These are phyloP conservation scores for Mycena latifolia DNA, from an alignment of 768 basidiomycete genomes.

Conservation along the genomic window DNA sequence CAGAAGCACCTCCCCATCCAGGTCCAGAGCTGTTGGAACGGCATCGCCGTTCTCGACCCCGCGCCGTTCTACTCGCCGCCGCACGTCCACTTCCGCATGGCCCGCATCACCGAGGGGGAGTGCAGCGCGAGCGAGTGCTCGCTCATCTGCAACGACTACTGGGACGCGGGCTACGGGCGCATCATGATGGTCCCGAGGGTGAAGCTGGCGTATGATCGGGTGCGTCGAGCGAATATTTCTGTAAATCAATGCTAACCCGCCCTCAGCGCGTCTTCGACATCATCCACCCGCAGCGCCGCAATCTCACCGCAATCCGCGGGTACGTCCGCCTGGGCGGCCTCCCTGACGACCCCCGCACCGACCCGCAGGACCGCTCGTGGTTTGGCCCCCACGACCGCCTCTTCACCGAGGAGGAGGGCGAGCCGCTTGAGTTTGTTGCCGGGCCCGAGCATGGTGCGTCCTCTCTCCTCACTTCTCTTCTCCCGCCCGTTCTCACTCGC, in stretches of 20 bases:
- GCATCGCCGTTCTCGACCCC: constrained; percentile 94
- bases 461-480: constrained; percentile 33
- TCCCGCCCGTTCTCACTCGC: background rate
- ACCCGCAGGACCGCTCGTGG: constrained; percentile 98
- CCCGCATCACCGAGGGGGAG: constrained; percentile 86
- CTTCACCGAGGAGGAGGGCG: constrained; percentile 90
- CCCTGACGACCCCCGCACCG: constrained; percentile 95
- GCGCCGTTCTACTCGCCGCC: constrained; percentile 95
- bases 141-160: constrained; percentile 98
- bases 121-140: constrained; percentile 97
- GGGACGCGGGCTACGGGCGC: constrained; percentile 94
- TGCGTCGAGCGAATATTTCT: too few relatives aligned
- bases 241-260: constrained; percentile 4
- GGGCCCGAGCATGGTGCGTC: constrained; percentile 89
- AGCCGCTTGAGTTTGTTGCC: constrained; percentile 78
- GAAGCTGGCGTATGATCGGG: constrained; percentile 94
- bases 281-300: constrained; percentile 90
- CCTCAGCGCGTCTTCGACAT: constrained; percentile 91
- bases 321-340: constrained; percentile 96
- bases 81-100: constrained; percentile 97
- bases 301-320: constrained; percentile 95
- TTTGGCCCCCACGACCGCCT: constrained; percentile 97
- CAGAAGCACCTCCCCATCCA: constrained; percentile 94
- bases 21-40: constrained; percentile 99
- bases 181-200: constrained; percentile 99